These are phyloP conservation scores for Plectranthus barbatus DNA, from an alignment of 257 asterid genomes.

Conservation along the genomic window DNA sequence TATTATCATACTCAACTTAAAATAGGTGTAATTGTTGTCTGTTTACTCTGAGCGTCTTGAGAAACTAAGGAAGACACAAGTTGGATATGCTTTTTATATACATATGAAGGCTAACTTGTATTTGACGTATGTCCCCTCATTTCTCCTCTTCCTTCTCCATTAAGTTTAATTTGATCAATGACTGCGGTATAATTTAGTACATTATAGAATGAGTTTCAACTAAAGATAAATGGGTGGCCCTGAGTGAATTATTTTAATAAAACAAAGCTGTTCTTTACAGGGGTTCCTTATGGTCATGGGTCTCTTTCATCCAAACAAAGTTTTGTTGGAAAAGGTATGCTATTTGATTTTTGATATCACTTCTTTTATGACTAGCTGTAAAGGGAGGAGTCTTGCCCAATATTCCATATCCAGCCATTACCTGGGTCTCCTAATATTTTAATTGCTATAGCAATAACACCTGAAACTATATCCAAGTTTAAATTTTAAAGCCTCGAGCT, in stretches of 20 bases:
- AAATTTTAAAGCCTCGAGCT: too few relatives aligned
- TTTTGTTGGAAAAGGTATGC: constrained; percentile 85
- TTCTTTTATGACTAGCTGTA: constrained; percentile 8
- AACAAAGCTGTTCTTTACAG: constrained; percentile 58
- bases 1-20: background rate
- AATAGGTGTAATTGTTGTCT: constrained; percentile 6
- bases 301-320: constrained; percentile 81
- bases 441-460: background rate
- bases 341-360: constrained; percentile 16
- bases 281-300: constrained; percentile 76
- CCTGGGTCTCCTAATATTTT: background rate
- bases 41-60: background rate
- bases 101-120: background rate
- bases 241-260: constrained; percentile 30
- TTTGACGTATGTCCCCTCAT: background rate
- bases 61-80: background rate
- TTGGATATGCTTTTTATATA: background rate
- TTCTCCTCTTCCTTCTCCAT: background rate
- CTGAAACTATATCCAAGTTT: constrained; percentile 5
- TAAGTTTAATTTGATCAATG: background rate
- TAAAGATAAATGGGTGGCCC: constrained; percentile 18
- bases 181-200: background rate
- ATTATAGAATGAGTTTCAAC: background rate
- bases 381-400: background rate
- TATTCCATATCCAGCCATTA: constrained; percentile 8